Evolutionary conservation across 805 yeast genomes (phyloP), one percentile per base, ranked within the genome.

Genomic region (Ogataea nitratoaversa): DNA sequence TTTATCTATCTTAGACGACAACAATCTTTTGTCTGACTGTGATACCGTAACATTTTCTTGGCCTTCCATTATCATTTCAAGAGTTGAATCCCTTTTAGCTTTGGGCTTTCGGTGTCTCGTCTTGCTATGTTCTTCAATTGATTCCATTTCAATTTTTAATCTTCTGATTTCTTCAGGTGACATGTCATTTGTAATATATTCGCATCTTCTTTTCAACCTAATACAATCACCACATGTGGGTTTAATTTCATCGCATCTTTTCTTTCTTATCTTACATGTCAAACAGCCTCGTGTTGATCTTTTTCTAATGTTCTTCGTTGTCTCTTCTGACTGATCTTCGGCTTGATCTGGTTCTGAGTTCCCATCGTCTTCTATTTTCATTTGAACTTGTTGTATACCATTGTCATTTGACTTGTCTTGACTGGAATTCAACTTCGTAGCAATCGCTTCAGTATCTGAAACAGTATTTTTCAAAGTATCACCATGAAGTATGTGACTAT

Each of bases 191-290:
- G 74, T 74, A 2, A 68, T 56, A 69, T 77, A 76, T 16, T 65
- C 64, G 51, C 82, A 76, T 34, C 66, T 60, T 47, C 75, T 68
- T 8, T 60, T 52, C 31, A 76, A 57, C 30, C 81, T 53, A 9
- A 22, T 14, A 46, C 82, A 76, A 48, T 71, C 79, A 1, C 72
- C 65, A 52, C 82, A 76, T 1, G 60, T 50, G 1, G 82, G 82
- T 41, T 62, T 64, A 7, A 42, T 45, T 48, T 76, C 79, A 46
- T 74, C 71, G 52, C 82, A 76, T 47, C 77, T 66, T 52, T 77
- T 78, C 67, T 80, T 81, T 32, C 88, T 62, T 28, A 75, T 66
- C 52, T 81, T 82, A 59, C 89, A 82, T 0, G 85, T 81, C 29
- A 81, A 59, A 55, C 89, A 82, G 0, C 88, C 87, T n/a, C 66